phyloP scores from a whole-genome alignment of 805 yeast species.

The Cyberlindnera bimundalis region DNA sequence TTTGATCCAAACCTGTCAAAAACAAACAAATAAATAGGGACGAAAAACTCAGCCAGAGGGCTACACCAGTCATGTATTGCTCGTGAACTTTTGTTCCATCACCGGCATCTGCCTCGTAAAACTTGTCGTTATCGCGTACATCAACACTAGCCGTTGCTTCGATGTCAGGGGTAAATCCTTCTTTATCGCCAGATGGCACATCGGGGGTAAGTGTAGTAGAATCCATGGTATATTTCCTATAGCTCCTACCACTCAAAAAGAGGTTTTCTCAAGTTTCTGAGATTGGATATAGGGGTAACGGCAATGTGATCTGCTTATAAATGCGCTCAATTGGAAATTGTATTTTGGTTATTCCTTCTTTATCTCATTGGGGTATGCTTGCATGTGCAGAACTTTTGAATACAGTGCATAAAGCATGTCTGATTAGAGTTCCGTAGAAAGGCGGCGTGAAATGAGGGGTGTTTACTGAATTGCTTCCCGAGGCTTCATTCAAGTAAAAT shows the following conservation, averaged over 20 bases:
- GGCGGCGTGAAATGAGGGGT: no score
- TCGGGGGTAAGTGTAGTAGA: background rate
- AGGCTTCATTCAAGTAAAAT: no score
- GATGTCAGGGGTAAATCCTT: background rate
- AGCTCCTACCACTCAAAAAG: background rate
- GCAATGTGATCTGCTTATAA: no score
- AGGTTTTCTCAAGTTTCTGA: background rate
- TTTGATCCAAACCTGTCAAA: conserved; percentile 44
- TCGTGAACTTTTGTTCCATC: conserved; percentile 24
- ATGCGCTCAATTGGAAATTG: no score
- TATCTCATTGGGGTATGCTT: no score
- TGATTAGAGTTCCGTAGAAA: no score
- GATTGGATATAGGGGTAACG: no score
- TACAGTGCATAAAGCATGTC: background rate
- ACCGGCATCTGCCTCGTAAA: conserved; percentile 24
- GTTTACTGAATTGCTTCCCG: no score
- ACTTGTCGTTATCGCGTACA: conserved; percentile 4
- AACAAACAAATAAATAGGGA: conserved; percentile 24
- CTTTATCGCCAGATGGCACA: background rate
- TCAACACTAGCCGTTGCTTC: background rate
- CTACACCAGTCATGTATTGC: conserved; percentile 18
- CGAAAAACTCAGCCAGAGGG: conserved; percentile 13
- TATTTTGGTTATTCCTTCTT: no score
- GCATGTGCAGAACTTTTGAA: background rate
- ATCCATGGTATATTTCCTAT: no score